A percentile compares a stretch with the other conserved stretches of the same genome.
Evolutionary conservation across 129 eudicot genomes (phyloP).

Genomic region (Daucus carota): DNA sequence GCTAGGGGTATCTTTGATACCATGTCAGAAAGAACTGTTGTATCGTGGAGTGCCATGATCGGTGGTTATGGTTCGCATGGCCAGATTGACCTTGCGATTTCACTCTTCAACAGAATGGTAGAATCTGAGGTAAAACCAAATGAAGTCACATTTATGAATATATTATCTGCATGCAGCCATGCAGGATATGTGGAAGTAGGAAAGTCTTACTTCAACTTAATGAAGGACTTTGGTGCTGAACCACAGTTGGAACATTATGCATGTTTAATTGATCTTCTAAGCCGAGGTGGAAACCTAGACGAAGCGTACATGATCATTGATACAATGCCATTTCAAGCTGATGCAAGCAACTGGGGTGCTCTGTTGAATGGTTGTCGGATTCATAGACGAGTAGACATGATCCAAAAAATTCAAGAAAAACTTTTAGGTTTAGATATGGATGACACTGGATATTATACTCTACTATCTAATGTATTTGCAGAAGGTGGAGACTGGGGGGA

Average conservation of each 20-base stretch:
- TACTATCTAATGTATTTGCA: constrained; percentile 55
- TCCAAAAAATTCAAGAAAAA: constrained; percentile 35
- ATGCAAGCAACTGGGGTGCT: constrained; percentile 64
- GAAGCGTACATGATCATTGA: constrained; percentile 43
- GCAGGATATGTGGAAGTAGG: constrained; percentile 73
- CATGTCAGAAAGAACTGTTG: constrained; percentile 44
- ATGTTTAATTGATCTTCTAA: constrained; percentile 65
- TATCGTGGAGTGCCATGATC: constrained; percentile 74
- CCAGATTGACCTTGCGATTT: constrained; percentile 28
- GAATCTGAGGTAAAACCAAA: constrained; percentile 49
- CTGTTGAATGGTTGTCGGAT: constrained; percentile 71
- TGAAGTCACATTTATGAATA: constrained; percentile 59
- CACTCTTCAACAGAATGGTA: constrained; percentile 42
- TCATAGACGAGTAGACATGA: constrained; percentile 55
- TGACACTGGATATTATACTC: constrained; percentile 55
- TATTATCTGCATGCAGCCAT: constrained; percentile 73
- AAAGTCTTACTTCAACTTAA: constrained; percentile 43
- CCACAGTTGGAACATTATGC: constrained; percentile 57
- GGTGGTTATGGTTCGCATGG: constrained; percentile 81
- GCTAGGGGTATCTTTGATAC: constrained; percentile 50
- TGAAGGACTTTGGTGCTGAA: constrained; percentile 49
- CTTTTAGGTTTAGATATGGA: constrained; percentile 29
- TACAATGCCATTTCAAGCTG: constrained; percentile 51
- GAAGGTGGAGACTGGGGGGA: constrained; percentile 70
- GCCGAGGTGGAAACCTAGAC: constrained; percentile 63